Percentiles rank a stretch among this genome's conserved stretches.
Conservation (phyloP, 2,329 filamentous ascomycete genomes). For the Kalaharituber pfeilii region DNA sequence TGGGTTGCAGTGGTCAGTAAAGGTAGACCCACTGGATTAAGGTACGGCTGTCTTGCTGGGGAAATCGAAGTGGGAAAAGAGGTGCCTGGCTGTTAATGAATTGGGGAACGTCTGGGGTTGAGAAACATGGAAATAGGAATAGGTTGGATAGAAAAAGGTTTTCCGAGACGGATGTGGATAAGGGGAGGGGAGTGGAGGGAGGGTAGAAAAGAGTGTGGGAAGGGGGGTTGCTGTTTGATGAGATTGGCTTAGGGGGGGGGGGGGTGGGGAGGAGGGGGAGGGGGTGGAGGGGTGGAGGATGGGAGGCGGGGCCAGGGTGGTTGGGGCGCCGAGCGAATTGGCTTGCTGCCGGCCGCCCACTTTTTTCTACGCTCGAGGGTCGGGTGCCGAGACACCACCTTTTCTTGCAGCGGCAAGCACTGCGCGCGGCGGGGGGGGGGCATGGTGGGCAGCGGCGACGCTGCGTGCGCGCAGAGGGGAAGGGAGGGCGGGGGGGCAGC, state of each 20-base stretch:
- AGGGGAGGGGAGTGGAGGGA: conserved; percentile 15
- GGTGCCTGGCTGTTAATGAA: conserved; percentile 14
- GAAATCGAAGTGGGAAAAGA: conserved; percentile 18
- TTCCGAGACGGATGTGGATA: conserved; percentile 9
- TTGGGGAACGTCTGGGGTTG: conserved; percentile 18
- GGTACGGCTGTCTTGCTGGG: conserved; percentile 18
- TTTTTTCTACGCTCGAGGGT: background rate
- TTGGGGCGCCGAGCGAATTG: background rate
- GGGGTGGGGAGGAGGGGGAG: conserved; percentile 24
- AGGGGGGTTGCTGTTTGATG: conserved; percentile 6
- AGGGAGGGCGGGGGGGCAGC: background rate
- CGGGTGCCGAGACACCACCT: background rate
- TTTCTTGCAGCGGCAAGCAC: background rate
- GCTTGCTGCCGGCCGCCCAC: background rate
- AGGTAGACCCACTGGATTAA: conserved; percentile 17
- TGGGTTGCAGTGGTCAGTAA: conserved; percentile 3
- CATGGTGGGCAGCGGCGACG: background rate
- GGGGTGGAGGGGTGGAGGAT: conserved; percentile 29
- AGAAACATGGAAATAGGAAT: conserved; percentile 20
- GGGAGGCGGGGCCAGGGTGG: background rate
- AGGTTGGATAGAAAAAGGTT: conserved; percentile 14
- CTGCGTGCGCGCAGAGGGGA: background rate
- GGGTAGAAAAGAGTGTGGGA: conserved; percentile 10
- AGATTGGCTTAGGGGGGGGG: conserved; percentile 5
- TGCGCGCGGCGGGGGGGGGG: background rate